A percentile compares a stretch with the other conserved stretches of the same genome.
Evolutionary conservation across 345 rosid genomes (phyloP).

Genomic region (Gossypium arboreum): DNA sequence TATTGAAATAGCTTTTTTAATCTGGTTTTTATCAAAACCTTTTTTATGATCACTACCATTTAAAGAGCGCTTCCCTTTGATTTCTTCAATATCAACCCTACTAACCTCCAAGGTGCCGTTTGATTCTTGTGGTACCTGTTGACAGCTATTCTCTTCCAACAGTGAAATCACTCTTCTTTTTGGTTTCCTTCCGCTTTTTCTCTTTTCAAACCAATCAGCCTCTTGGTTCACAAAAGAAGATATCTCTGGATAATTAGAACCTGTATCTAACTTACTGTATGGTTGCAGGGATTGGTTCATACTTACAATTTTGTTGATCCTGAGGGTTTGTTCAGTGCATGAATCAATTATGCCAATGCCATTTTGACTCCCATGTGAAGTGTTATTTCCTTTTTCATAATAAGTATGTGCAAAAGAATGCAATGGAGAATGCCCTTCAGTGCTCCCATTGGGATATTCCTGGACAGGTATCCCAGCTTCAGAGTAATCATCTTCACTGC

Average conservation of each 20-base stretch:
- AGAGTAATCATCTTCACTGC: constrained; percentile 61
- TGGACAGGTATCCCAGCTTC: constrained; percentile 40
- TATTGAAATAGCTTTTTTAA: background rate
- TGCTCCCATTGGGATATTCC: constrained; percentile 19
- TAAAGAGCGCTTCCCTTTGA: constrained; percentile 14
- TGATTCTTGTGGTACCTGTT: constrained; percentile 33
- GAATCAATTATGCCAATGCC: constrained; percentile 30
- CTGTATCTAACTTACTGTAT: constrained; percentile 26
- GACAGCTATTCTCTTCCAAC: constrained; percentile 35
- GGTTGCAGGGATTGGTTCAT: constrained; percentile 27
- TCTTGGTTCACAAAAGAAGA: constrained; percentile 38
- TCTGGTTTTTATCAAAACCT: constrained; percentile 23
- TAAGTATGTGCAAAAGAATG: constrained; percentile 21
- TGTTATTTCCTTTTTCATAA: constrained; percentile 15
- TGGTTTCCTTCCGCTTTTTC: constrained; percentile 48
- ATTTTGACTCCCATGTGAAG: constrained; percentile 32
- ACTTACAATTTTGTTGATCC: constrained; percentile 25
- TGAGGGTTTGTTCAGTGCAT: constrained; percentile 31
- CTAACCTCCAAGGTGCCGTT: constrained; percentile 33
- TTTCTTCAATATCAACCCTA: constrained; percentile 28
- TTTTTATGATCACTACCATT: constrained; percentile 19
- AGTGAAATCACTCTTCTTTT: constrained; percentile 54
- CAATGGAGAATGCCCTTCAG: constrained; percentile 23
- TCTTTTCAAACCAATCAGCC: constrained; percentile 44
- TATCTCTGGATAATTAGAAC: constrained; percentile 36